A percentile compares a stretch with the other conserved stretches of the same genome.
phyloP scores from a whole-genome alignment of 768 basidiomycete species.

The Kwoniella botswanensis region DNA sequence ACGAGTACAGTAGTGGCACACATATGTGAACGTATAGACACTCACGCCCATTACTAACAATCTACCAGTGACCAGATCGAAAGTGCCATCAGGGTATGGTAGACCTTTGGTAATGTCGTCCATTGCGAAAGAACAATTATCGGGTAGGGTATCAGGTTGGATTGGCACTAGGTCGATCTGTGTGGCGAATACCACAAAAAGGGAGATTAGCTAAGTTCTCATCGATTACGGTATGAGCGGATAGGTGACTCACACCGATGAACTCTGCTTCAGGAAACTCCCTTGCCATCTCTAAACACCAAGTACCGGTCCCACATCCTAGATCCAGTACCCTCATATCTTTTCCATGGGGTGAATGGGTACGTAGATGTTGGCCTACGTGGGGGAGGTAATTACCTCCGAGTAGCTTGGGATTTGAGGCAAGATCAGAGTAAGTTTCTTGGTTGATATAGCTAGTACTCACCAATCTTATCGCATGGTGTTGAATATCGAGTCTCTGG shows the following conservation, averaged over 20 bases:
- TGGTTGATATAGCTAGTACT: background rate
- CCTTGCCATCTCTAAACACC: constrained; percentile 25
- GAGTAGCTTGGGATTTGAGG: constrained; percentile 7
- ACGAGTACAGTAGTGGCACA: too few relatives aligned
- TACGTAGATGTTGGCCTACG: constrained; percentile 1
- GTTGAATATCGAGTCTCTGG: constrained; percentile 27
- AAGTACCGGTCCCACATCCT: constrained; percentile 25
- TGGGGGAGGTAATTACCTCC: constrained; percentile 20
- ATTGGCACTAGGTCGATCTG: constrained; percentile 27
- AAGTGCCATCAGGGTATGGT: constrained; percentile 11
- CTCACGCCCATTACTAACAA: constrained; percentile 18
- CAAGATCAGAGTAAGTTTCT: background rate
- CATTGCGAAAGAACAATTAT: constrained; percentile 13
- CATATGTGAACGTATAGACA: background rate
- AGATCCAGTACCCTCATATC: constrained; percentile 23
- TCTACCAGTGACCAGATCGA: constrained; percentile 20
- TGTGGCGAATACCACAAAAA: background rate
- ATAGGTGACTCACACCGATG: constrained; percentile 15
- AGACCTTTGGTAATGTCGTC: constrained; percentile 14
- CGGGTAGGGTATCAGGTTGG: constrained; percentile 19
- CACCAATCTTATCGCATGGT: constrained; percentile 16
- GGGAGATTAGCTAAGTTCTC: background rate
- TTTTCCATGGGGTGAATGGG: background rate
- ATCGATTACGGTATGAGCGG: background rate
- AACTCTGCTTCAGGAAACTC: constrained; percentile 23